Percentiles rank a stretch among this genome's conserved stretches.
These are phyloP conservation scores for Usnea hakonensis DNA, from an alignment of 495 filamentous ascomycete species.

Conservation along the genomic window DNA sequence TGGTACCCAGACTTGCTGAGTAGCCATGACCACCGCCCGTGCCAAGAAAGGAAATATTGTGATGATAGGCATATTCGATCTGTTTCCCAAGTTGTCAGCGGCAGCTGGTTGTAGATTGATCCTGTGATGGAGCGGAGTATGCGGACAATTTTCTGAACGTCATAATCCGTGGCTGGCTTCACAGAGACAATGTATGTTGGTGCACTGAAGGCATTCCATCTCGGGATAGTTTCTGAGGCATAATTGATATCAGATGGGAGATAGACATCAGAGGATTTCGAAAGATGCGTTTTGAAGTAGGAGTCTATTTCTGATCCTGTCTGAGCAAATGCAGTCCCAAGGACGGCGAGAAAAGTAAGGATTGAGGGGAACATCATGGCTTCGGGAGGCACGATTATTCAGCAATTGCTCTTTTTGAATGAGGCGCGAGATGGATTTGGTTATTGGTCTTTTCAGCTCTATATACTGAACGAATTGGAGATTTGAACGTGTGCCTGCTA, in stretches of 20 bases:
- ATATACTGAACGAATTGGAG: too few species aligned
- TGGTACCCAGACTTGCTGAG: slow-evolving; percentile 22
- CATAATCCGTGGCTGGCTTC: slow-evolving; percentile 25
- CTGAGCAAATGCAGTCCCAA: neutral
- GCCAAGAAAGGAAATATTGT: slow-evolving; percentile 28
- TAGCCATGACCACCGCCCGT: slow-evolving; percentile 28
- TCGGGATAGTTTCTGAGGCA: slow-evolving; percentile 9
- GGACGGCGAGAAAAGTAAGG: neutral
- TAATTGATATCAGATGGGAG: slow-evolving; percentile 4
- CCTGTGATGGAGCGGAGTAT: neutral
- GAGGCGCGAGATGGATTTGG: neutral
- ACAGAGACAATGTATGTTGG: slow-evolving; percentile 28
- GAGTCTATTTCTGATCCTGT: slow-evolving; percentile 3
- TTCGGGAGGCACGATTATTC: neutral
- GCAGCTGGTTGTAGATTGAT: neutral
- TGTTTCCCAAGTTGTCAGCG: slow-evolving; percentile 2
- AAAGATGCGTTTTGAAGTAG: slow-evolving; percentile 2
- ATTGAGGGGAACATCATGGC: slow-evolving; percentile 1
- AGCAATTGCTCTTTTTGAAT: neutral
- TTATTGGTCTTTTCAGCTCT: neutral
- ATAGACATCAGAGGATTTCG: neutral
- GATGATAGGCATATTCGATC: slow-evolving; percentile 22
- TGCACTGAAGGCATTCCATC: slow-evolving; percentile 22
- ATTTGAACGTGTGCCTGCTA: too few species aligned
- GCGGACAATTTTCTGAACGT: slow-evolving; percentile 28